Percentiles rank a stretch among this genome's conserved stretches.
Conservation (phyloP, 805 yeast species). For the Lachancea waltii region DNA sequence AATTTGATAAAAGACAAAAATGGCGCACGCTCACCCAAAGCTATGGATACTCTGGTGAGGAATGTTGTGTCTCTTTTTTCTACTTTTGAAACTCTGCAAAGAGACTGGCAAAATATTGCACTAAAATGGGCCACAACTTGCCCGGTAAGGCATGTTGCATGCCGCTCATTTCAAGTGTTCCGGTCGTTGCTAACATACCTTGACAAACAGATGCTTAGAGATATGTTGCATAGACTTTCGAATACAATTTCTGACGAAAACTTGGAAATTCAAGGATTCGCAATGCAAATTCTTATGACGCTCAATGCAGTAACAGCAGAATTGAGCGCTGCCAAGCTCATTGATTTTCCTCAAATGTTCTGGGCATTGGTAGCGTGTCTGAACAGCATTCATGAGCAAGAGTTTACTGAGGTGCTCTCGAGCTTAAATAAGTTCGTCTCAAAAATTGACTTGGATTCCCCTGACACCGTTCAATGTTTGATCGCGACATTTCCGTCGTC, state of each 20-base stretch:
- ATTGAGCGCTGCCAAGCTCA: slow-evolving; percentile 65
- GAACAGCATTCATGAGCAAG: slow-evolving; percentile 86
- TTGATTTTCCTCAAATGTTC: slow-evolving; percentile 86
- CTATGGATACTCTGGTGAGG: slow-evolving; percentile 71
- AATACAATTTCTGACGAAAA: slow-evolving; percentile 89
- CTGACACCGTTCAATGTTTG: slow-evolving; percentile 76
- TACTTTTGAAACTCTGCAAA: slow-evolving; percentile 48
- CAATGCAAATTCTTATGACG: slow-evolving; percentile 96
- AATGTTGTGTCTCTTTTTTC: slow-evolving; percentile 54
- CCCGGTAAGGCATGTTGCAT: slow-evolving; percentile 94
- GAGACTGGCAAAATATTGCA: slow-evolving; percentile 80
- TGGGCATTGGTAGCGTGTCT: slow-evolving; percentile 94
- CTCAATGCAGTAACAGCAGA: slow-evolving; percentile 88
- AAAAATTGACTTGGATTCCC: slow-evolving; percentile 79
- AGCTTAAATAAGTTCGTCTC: slow-evolving; percentile 76
- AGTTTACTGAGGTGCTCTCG: slow-evolving; percentile 80
- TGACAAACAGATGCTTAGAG: slow-evolving; percentile 84
- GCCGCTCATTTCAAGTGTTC: slow-evolving; percentile 91
- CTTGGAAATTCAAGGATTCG: slow-evolving; percentile 88
- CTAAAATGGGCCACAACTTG: slow-evolving; percentile 95
- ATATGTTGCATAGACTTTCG: slow-evolving; percentile 87
- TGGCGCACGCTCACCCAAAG: slow-evolving; percentile 79
- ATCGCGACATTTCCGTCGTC: slow-evolving; percentile 85
- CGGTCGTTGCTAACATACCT: slow-evolving; percentile 73
- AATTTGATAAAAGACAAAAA: slow-evolving; percentile 69